Evolutionary conservation across 345 rosid species (phyloP).

Genomic region (Eucalyptus caleyi): DNA sequence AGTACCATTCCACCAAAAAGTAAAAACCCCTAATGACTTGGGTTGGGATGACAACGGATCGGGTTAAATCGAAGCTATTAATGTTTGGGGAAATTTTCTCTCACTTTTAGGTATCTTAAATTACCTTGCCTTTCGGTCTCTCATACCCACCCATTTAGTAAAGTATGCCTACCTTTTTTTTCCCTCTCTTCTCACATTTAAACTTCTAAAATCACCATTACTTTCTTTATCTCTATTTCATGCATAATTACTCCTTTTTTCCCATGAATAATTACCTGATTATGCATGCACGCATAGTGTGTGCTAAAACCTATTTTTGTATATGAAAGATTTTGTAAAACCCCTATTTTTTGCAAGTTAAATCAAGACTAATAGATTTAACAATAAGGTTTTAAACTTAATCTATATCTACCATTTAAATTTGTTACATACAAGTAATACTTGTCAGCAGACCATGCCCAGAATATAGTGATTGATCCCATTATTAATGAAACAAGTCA

Average conservation of each 20-base stretch:
- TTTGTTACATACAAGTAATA: not conserved
- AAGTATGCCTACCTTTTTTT: not conserved
- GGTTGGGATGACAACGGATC: not conserved
- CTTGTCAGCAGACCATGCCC: too few species aligned
- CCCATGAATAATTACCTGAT: not conserved
- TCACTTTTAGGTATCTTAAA: not conserved
- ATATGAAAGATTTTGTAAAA: not conserved
- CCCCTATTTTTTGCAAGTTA: not conserved
- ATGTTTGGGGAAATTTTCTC: too few species aligned
- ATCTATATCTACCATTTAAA: not conserved
- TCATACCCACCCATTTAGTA: not conserved
- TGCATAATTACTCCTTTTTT: not conserved
- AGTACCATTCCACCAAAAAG: not conserved
- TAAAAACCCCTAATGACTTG: not conserved
- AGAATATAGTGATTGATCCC: too few species aligned
- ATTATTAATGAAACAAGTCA: not conserved
- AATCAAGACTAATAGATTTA: not conserved
- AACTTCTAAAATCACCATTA: not conserved
- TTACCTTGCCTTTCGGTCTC: not conserved
- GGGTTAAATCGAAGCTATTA: not conserved
- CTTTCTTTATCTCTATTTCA: not conserved
- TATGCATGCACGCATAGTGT: not conserved
- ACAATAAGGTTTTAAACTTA: not conserved
- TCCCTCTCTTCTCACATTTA: not conserved
- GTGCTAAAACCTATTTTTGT: not conserved